phyloP scores from a whole-genome alignment of 2,329 filamentous ascomycete species.

The Pezicula radicicola region DNA sequence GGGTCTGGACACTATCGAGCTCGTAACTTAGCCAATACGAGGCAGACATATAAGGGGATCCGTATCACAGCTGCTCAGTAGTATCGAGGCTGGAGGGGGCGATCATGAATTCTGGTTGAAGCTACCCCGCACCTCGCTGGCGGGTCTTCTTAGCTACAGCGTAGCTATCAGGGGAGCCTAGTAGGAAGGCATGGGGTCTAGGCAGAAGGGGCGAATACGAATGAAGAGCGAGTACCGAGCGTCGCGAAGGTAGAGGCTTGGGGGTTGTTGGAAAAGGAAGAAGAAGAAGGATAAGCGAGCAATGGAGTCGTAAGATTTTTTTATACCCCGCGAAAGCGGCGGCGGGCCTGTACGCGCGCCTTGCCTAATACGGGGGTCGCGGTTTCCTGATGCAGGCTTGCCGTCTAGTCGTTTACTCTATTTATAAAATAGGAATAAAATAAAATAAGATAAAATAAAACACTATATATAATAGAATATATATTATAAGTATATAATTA shows the following conservation, averaged over 20 bases:
- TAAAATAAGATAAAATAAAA: too few species aligned
- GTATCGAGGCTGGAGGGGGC: slow-evolving; percentile 8
- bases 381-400: slow-evolving; percentile 10
- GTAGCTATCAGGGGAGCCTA: slow-evolving; percentile 12
- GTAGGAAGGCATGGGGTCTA: slow-evolving; percentile 7
- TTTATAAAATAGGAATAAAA: too few species aligned
- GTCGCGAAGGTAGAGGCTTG: slow-evolving; percentile 2
- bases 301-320: slow-evolving; percentile 7
- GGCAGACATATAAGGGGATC: slow-evolving; percentile 2
- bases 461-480: too few species aligned
- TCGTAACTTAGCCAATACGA: slow-evolving; percentile 16
- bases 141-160: slow-evolving; percentile 14
- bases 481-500: too few species aligned
- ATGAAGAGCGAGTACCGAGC: too few species aligned
- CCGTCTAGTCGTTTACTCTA: slow-evolving; percentile 11
- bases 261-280: slow-evolving; percentile 8
- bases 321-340: too few species aligned
- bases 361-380: slow-evolving; percentile 9
- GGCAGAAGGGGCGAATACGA: slow-evolving; percentile 15
- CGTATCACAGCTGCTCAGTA: slow-evolving; percentile 9
- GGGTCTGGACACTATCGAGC: slow-evolving; percentile 9
- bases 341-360: too few species aligned
- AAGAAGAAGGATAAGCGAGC: slow-evolving; percentile 6
- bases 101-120: slow-evolving; percentile 14
- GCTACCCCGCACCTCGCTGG: slow-evolving; percentile 13